Evolutionary conservation across 2,329 filamentous ascomycete genomes (phyloP), one percentile per base, ranked within the genome.

Genomic region (Claviceps purpurea): DNA sequence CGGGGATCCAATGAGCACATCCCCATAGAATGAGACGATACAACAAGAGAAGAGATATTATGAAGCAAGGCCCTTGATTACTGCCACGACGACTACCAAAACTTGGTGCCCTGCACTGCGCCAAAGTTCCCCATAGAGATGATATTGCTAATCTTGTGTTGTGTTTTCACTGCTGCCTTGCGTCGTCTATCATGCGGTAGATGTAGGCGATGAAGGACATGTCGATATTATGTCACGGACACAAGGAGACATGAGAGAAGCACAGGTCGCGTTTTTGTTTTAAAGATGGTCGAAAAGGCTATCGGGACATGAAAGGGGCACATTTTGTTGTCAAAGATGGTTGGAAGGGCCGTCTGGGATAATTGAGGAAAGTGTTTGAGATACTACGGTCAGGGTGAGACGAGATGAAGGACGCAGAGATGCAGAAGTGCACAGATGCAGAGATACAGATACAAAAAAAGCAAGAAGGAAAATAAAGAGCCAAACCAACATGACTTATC

Each of bases 1-100:
- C 53, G 76, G 76, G 54, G 78, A 81, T 60, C 78, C 78, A 39
- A 82, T 82, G 78, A 81, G 79, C 70, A 82, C 78, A 61, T 80
- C 77, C 66, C 78, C 78, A 73, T 81, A 81, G 74, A 76, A 43
- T 68, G 65, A 69, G 64, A 52, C 40, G 52, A 50, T 37, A 53
- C 45, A 51, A 40, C 30, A 47, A 49, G 47, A 68, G 59, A 67
- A 58, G 59, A 67, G 58, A 64, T 59, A 62, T 72, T 72, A 76
- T 71, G 70, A 75, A 74, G 70, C 71, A 73, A 73, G 71, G 74
- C 62, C 77, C 75, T 26, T 66, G 79, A 34, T 34, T 49, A 24
- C 43, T 49, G 52, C 48, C 22, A 46, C 41, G 42, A 50, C 47
- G 48, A 54, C 49, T 14, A 46, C 22, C 40, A 51, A 48, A 30